These are phyloP conservation scores for Phalaenopsis aphrodite DNA, from an alignment of 106 monocot genomes.

Conservation along the genomic window DNA sequence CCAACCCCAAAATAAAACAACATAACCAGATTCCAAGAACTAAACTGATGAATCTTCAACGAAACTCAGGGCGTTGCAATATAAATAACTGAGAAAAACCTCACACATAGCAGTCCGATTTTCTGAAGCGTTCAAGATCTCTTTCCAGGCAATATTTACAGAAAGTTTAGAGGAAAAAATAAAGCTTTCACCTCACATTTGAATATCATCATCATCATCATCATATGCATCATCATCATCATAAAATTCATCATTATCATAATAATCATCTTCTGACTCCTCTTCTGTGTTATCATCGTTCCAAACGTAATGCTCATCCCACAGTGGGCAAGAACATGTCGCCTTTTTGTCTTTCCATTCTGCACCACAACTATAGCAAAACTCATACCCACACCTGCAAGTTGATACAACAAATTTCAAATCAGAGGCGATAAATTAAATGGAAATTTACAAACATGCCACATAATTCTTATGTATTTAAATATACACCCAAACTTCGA, in stretches of 20 bases:
- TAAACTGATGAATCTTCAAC: not conserved
- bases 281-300: constrained; percentile 12
- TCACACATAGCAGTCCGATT: not conserved
- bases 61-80: too few species aligned
- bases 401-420: not conserved
- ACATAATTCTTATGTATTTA: too few species aligned
- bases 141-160: not conserved
- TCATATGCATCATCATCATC: constrained; percentile 22
- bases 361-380: constrained; percentile 86
- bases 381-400: constrained; percentile 84
- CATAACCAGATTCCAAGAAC: too few species aligned
- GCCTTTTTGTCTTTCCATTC: constrained; percentile 78
- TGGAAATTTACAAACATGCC: too few species aligned
- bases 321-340: constrained; percentile 66
- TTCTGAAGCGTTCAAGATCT: not conserved
- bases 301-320: constrained; percentile 40
- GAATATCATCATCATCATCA: not conserved
- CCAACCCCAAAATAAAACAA: too few species aligned
- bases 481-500: too few species aligned
- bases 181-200: not conserved
- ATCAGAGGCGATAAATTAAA: not conserved
- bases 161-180: not conserved
- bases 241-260: constrained; percentile 15
- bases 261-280: constrained; percentile 9
- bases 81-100: not conserved